phyloP scores from a whole-genome alignment of 768 basidiomycete genomes.

The Boletus vinaceobasis region DNA sequence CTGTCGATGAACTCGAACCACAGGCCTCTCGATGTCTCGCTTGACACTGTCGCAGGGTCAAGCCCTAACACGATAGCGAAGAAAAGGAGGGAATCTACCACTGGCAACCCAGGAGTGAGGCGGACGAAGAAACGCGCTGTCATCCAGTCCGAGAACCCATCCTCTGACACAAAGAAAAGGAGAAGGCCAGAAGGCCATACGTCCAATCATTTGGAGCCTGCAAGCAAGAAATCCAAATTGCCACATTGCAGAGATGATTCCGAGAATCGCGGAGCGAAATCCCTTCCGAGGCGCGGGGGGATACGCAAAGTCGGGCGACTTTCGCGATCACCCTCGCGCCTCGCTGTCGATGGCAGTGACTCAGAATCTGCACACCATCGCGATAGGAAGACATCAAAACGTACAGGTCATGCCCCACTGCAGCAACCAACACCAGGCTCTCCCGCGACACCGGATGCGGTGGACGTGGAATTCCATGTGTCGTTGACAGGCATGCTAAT shows the following conservation, averaged over 20 bases:
- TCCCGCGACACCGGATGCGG: neutral
- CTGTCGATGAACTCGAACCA: neutral
- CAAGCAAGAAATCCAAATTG: slow-evolving; percentile 22
- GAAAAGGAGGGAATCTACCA: slow-evolving; percentile 1
- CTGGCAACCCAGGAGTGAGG: neutral
- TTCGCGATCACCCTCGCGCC: slow-evolving; percentile 10
- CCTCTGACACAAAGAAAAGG: neutral
- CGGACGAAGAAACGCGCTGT: slow-evolving; percentile 7
- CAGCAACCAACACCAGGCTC: neutral
- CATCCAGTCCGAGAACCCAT: neutral
- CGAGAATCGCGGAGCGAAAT: neutral
- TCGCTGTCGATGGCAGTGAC: neutral
- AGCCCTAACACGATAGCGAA: slow-evolving; percentile 3
- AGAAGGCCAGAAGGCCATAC: neutral
- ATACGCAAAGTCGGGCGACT: neutral
- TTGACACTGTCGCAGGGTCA: neutral
- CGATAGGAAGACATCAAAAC: slow-evolving; percentile 4
- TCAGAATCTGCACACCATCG: neutral
- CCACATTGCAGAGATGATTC: neutral
- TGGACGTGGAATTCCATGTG: slow-evolving; percentile 26
- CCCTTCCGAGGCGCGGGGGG: neutral
- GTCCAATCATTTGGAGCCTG: slow-evolving; percentile 7
- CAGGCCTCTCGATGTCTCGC: neutral
- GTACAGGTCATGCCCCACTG: neutral
- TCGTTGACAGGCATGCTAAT: slow-evolving; percentile 66